Evolutionary conservation across 495 filamentous ascomycete species (phyloP), one percentile per base, ranked within the genome.

Genomic region (Entonaema liquescens): DNA sequence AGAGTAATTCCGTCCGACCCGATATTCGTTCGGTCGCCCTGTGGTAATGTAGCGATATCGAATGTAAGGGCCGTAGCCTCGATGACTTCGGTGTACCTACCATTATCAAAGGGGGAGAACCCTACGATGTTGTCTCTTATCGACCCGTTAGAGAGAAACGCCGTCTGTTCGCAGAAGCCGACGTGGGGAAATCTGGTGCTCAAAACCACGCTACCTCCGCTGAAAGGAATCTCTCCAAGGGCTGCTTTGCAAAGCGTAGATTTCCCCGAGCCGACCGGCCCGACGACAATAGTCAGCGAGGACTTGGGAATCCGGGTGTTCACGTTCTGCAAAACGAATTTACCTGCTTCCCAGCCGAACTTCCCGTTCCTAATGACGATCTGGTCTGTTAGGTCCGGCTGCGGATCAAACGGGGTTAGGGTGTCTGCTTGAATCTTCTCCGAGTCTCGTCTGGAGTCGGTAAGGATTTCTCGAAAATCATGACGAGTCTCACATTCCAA

Each of bases 131-230:
- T 88, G 19, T 89, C 82, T 57, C 82, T 79, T 65, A 91, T 82
- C 0, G 88, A 86, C 0, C 78, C 85, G 59, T 90, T 90, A 76
- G 84, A 85, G 31, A 87, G 83, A 80, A 84, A 87, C 0, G 81
- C 75, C 2, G 76, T 80, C 47, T 79, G 72, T 2, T 71, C 67
- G 21, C 72, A 74, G 44, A 77, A 83, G 2, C 72, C 67, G n/a
- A 74, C 52, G 13, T 19, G 59, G 4, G 55, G 26, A 13, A 59
- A 62, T 23, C 21, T 33, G 23, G 38, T 19, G 12, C 57, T 50
- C 9, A 49, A 17, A n/a, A 72, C 55, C 6, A 76, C 60, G 25
- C 65, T 54, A 1, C 77, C 79, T 31, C 70, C 8, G 2, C 70
- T 36, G 1, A 67, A 56, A 1, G 80, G 77, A 13, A 82, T 75